phyloP scores from a whole-genome alignment of 1,284 basidiomycete genomes.

The Microbotryomycetes sp. region DNA sequence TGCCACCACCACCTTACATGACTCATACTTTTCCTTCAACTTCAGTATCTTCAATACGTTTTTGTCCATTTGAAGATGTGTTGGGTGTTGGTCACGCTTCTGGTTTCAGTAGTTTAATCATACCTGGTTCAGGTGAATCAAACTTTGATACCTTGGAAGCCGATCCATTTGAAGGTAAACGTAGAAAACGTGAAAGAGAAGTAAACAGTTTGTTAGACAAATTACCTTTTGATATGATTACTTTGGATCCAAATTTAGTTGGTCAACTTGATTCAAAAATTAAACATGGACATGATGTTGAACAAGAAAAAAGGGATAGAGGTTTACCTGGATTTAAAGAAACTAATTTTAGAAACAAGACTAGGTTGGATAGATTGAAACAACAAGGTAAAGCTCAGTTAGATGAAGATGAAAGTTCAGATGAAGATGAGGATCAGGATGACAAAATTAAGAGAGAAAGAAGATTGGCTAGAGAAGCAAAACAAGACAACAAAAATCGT shows the following conservation, averaged over 20 bases:
- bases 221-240: slow-evolving; percentile 91
- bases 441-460: slow-evolving; percentile 31
- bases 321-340: slow-evolving; percentile 12
- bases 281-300: slow-evolving; percentile 4
- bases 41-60: slow-evolving; percentile 61
- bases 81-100: slow-evolving; percentile 63
- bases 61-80: slow-evolving; percentile 89
- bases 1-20: slow-evolving; percentile 71
- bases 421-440: slow-evolving; percentile 42
- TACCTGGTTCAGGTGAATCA: slow-evolving; percentile 87
- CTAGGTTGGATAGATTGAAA: slow-evolving; percentile 35
- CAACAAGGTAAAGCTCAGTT: slow-evolving; percentile 44
- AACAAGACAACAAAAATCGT: slow-evolving; percentile 72
- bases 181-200: slow-evolving; percentile 78
- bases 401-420: slow-evolving; percentile 41
- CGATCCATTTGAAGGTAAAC: slow-evolving; percentile 87
- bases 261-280: slow-evolving; percentile 37
- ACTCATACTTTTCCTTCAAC: slow-evolving; percentile 69
- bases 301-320: not conserved
- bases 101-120: slow-evolving; percentile 76
- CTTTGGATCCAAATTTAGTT: slow-evolving; percentile 71
- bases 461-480: slow-evolving; percentile 46
- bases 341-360: slow-evolving; percentile 20
- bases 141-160: slow-evolving; percentile 91
- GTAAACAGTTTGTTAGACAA: slow-evolving; percentile 88